Percentiles rank a stretch among this genome's conserved stretches.
phyloP scores from a whole-genome alignment of 1,139 yeast genomes.

The Zhuliangozyma blackwelliae region DNA sequence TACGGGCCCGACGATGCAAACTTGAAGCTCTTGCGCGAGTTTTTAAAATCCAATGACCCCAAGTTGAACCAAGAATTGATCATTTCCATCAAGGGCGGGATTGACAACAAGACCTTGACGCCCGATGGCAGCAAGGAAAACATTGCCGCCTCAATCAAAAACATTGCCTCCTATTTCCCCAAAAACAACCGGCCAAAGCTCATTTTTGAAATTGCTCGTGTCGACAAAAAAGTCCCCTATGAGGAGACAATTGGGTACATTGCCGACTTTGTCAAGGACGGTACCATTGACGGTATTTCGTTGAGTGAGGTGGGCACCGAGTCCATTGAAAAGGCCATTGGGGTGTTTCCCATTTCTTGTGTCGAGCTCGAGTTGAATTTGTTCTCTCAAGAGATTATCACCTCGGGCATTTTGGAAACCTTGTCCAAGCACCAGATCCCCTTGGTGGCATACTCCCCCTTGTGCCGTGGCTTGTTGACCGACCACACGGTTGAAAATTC shows the following conservation, averaged over 20 bases:
- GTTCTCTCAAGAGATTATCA: constrained; percentile 54
- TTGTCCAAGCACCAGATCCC: constrained; percentile 49
- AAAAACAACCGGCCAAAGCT: constrained; percentile 42
- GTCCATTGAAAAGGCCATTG: constrained; percentile 52
- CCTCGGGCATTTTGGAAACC: constrained; percentile 60
- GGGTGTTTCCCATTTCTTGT: constrained; percentile 50
- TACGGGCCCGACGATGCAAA: constrained; percentile 54
- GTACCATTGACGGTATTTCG: constrained; percentile 61
- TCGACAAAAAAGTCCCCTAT: constrained; percentile 47
- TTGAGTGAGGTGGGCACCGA: constrained; percentile 66
- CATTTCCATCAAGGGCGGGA: constrained; percentile 67
- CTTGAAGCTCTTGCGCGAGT: constrained; percentile 48
- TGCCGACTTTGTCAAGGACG: constrained; percentile 48
- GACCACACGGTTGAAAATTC: constrained; percentile 46
- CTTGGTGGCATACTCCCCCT: constrained; percentile 74
- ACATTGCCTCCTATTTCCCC: constrained; percentile 42
- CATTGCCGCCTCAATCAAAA: constrained; percentile 48
- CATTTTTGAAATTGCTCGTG: constrained; percentile 66
- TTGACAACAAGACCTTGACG: constrained; percentile 23
- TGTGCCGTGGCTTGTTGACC: constrained; percentile 74
- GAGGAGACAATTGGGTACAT: constrained; percentile 49
- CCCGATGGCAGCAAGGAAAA: constrained; percentile 51
- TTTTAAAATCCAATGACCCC: constrained; percentile 50
- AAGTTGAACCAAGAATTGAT: constrained; percentile 46
- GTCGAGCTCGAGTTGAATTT: constrained; percentile 77